These are phyloP conservation scores for Limonium bicolor DNA, from an alignment of 148 eudicot genomes.

Conservation along the genomic window DNA sequence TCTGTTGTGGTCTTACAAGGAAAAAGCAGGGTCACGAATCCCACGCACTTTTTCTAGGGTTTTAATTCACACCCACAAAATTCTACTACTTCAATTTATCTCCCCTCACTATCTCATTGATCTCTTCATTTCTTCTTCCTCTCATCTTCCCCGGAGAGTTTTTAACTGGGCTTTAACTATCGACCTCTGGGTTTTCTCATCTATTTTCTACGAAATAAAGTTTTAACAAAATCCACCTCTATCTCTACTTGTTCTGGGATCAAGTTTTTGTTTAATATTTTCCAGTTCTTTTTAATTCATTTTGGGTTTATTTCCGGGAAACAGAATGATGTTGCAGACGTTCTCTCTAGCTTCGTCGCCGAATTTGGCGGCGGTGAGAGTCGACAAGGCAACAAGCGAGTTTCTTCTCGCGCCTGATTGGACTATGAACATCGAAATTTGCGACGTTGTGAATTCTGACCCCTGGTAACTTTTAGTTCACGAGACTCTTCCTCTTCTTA, in stretches of 20 bases:
- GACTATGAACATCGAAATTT: slow-evolving; percentile 75
- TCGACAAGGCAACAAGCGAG: slow-evolving; percentile 86
- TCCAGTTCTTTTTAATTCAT: not conserved
- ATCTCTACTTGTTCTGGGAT: no score
- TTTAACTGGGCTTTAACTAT: not conserved
- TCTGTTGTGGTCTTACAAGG: not conserved
- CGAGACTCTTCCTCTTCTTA: no score
- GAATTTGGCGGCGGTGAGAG: slow-evolving; percentile 33
- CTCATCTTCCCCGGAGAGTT: not conserved
- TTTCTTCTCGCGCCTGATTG: slow-evolving; percentile 74
- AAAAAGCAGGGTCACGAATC: not conserved
- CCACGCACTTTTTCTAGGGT: slow-evolving; percentile 1
- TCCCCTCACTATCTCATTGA: no score
- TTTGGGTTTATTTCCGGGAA: not conserved
- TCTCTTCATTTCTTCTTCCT: no score
- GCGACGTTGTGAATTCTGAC: slow-evolving; percentile 57
- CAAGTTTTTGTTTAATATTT: no score
- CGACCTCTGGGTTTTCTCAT: no score
- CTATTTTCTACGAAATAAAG: not conserved
- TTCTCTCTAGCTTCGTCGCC: slow-evolving; percentile 25
- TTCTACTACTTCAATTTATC: not conserved
- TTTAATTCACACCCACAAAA: not conserved
- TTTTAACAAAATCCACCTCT: no score
- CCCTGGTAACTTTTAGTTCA: slow-evolving; percentile 52
- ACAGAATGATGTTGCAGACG: slow-evolving; percentile 16